Base-by-base conservation (phyloP, 331 rosid genomes). In the Spiraea crenata region DNA sequence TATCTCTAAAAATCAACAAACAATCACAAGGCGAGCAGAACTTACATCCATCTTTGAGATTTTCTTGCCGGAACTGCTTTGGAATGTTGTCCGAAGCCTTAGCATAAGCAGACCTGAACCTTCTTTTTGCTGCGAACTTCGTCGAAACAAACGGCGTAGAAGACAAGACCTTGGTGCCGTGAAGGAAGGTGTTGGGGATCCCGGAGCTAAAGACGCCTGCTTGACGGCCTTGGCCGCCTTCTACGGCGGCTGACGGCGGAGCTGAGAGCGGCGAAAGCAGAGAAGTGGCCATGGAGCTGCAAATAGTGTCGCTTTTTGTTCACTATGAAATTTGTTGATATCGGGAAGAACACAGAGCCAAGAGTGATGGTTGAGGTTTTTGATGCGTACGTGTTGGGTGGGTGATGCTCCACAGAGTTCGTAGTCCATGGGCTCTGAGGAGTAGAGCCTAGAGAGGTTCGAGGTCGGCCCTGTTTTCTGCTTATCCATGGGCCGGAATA, bases 41-140 rank as follows among this genome's bases (percentile, higher is more conserved):
- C 97, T 87, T 54, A 95, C 99, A 79, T 71, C 96, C 99, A 79
- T 89, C 97, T 45, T 80, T 87, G 76, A 95, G 96, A 78, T 95
- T 95, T 73, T 87, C 90, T 80, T 82, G 70, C 71, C 90, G 71
- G 85, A 95, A 91, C 81, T 95, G 83, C 73, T 87, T 87, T 52
- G 99, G 99, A 57, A 95, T 78, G 73, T 81, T 80, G 76, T 86
- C 82, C 71, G 88, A 73, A 47, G 98, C 88, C 75, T 51, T 83
- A 12, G 82, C 82, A 7, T 66, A 69, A n/a, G 82, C 81, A 37
- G 84, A 65, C 15, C 47, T 70, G 77, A 82, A 82, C 83, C 79
- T 40, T 50, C 88, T 70, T 7, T 78, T 82, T 74, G 77, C 1
- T 5, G 65, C 15, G 17, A 57, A 52, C 41, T 57, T 65, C 35